Evolutionary conservation across 2,329 filamentous ascomycete genomes (phyloP).

Genomic region (Ophiostoma tasmaniense): DNA sequence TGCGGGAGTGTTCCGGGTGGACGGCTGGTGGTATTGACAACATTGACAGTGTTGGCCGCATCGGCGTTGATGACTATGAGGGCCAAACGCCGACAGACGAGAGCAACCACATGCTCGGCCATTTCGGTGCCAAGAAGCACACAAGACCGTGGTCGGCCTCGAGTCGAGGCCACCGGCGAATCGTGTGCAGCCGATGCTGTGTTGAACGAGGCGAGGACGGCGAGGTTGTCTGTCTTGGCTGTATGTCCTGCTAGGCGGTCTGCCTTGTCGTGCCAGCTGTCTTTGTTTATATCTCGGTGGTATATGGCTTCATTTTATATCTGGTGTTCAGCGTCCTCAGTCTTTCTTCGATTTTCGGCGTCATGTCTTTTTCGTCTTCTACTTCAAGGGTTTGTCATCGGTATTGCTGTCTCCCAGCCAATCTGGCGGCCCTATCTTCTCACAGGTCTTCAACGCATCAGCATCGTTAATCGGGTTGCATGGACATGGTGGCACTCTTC

Average conservation of each 20-base stretch:
- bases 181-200: conserved; percentile 61
- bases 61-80: conserved; percentile 1
- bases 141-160: conserved; percentile 29
- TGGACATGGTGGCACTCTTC: neutral
- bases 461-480: neutral
- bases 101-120: neutral
- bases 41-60: conserved; percentile 8
- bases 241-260: conserved; percentile 33
- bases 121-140: neutral
- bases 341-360: neutral
- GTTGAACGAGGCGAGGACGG: conserved; percentile 56
- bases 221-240: conserved; percentile 58
- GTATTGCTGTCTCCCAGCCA: neutral
- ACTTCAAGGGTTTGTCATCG: neutral
- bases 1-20: conserved; percentile 53
- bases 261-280: neutral
- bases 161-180: conserved; percentile 38
- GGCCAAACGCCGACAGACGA: neutral
- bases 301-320: neutral
- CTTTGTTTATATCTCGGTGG: neutral
- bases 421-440: neutral
- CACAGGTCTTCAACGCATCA: neutral
- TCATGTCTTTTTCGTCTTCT: neutral
- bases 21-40: conserved; percentile 23
- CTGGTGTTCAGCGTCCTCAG: neutral